A percentile compares a stretch with the other conserved stretches of the same genome.
Evolutionary conservation across 495 filamentous ascomycete species (phyloP).

Genomic region (Letharia columbiana): DNA sequence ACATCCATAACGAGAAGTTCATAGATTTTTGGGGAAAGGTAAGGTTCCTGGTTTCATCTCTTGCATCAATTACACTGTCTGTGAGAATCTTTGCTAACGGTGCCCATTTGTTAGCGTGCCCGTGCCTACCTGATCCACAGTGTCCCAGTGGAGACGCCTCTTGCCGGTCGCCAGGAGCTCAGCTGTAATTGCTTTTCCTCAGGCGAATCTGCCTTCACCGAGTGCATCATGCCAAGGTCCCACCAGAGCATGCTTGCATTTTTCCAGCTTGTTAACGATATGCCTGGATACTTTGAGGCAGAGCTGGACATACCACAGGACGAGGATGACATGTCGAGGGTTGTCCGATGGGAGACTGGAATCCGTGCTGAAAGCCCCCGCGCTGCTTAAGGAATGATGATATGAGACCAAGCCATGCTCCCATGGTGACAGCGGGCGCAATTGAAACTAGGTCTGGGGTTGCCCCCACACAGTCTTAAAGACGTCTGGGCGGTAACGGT

Average conservation of each 20-base stretch:
- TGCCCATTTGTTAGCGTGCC: constrained; percentile 38
- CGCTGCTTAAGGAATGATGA: constrained; percentile 2
- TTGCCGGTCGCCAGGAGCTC: constrained; percentile 35
- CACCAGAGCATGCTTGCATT: constrained; percentile 37
- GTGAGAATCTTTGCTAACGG: not conserved
- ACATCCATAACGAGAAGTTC: constrained; percentile 34
- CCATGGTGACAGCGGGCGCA: too few relatives aligned
- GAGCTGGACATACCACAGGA: constrained; percentile 13
- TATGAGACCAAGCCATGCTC: not conserved
- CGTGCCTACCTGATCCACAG: constrained; percentile 52
- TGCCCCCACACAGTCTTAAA: not conserved
- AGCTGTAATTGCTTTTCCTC: constrained; percentile 44
- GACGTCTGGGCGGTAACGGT: not conserved
- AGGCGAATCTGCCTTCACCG: constrained; percentile 34
- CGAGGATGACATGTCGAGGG: constrained; percentile 3
- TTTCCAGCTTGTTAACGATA: constrained; percentile 32
- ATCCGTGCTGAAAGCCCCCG: constrained; percentile 8
- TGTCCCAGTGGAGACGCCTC: constrained; percentile 38
- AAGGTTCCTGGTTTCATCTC: constrained; percentile 24
- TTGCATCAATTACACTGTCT: not conserved
- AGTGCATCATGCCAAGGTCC: constrained; percentile 36
- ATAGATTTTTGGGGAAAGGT: constrained; percentile 41
- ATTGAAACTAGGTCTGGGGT: not conserved
- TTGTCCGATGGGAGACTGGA: constrained; percentile 5
- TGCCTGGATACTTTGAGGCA: constrained; percentile 30